These are phyloP conservation scores for Erysimum pusillum DNA, from an alignment of 441 rosid species.

Conservation along the genomic window DNA sequence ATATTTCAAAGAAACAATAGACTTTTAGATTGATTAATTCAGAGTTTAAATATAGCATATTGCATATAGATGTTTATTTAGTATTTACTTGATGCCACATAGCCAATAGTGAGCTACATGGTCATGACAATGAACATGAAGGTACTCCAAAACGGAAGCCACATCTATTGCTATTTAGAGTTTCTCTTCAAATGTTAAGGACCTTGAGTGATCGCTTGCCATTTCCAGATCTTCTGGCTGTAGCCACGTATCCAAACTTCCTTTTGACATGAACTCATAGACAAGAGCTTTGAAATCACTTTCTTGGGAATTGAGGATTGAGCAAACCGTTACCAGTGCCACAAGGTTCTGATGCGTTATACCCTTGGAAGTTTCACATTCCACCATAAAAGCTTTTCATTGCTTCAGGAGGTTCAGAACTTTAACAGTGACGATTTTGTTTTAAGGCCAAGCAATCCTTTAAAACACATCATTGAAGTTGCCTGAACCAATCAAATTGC, in stretches of 20 bases:
- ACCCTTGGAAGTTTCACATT: too few species aligned
- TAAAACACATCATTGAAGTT: too few species aligned
- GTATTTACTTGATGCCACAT: slow-evolving; percentile 48
- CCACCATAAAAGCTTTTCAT: too few species aligned
- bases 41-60: background rate
- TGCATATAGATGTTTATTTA: background rate
- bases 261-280: slow-evolving; percentile 47
- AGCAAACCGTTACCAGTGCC: too few species aligned
- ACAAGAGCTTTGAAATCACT: too few species aligned
- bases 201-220: background rate
- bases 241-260: slow-evolving; percentile 51
- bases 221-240: slow-evolving; percentile 32
- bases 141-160: slow-evolving; percentile 50
- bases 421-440: too few species aligned
- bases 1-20: slow-evolving; percentile 3
- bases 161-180: slow-evolving; percentile 48
- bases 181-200: too few species aligned
- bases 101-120: slow-evolving; percentile 51
- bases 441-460: too few species aligned
- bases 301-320: too few species aligned
- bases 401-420: too few species aligned
- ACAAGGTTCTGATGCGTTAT: too few species aligned
- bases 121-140: slow-evolving; percentile 48
- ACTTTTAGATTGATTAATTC: background rate
- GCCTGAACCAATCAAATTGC: too few species aligned